These are phyloP conservation scores for Xerophyta viscosa DNA, from an alignment of 106 monocot species.

Conservation along the genomic window DNA sequence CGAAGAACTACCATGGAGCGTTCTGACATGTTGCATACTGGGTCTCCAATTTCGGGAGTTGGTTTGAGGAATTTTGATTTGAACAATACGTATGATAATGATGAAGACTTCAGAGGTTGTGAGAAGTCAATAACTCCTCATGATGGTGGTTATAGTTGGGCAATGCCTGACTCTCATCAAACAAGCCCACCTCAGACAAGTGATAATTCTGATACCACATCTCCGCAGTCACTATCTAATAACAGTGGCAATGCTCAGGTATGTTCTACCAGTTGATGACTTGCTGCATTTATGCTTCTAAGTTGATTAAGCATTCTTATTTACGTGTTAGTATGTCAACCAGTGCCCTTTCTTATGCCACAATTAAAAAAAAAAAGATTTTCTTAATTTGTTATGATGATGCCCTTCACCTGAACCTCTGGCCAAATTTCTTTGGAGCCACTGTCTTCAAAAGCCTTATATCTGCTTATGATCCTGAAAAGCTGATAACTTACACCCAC, in stretches of 20 bases:
- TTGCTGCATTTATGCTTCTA: too few species aligned
- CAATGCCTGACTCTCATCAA: slow-evolving; percentile 36
- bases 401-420: too few species aligned
- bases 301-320: too few species aligned
- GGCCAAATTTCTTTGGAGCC: too few species aligned
- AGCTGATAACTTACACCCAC: too few species aligned
- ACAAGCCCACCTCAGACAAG: slow-evolving; percentile 63
- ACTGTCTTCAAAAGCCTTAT: too few species aligned
- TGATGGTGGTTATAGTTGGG: slow-evolving; percentile 21
- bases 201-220: slow-evolving; percentile 63
- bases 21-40: slow-evolving; percentile 18
- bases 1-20: neutral
- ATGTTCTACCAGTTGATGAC: too few species aligned
- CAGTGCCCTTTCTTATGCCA: too few species aligned
- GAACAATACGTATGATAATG: slow-evolving; percentile 44
- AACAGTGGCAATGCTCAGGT: slow-evolving; percentile 69
- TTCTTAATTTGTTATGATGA: too few species aligned
- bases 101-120: slow-evolving; percentile 19
- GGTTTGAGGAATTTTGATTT: slow-evolving; percentile 63
- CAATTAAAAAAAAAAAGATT: too few species aligned
- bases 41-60: slow-evolving; percentile 9
- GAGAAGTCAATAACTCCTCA: slow-evolving; percentile 15
- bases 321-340: too few species aligned
- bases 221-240: slow-evolving; percentile 50
- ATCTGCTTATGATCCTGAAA: too few species aligned